These are phyloP conservation scores for Xylaria grammica DNA, from an alignment of 495 filamentous ascomycete species.

Conservation along the genomic window DNA sequence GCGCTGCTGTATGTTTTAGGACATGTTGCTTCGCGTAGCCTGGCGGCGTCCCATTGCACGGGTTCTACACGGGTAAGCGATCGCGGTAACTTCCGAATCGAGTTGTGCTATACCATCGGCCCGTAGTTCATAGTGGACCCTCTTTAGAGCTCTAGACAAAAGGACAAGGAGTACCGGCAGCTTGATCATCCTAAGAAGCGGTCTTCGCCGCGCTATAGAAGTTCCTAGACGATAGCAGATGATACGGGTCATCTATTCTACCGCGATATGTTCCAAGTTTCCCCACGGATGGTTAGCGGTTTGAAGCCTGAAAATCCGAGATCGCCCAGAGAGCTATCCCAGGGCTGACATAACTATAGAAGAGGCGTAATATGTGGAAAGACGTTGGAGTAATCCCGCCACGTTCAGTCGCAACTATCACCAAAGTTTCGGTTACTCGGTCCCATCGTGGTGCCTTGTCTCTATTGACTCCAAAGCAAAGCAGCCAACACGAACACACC, in stretches of 20 bases:
- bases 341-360: too few relatives aligned
- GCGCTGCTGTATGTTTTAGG: not conserved
- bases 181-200: conserved; percentile 14
- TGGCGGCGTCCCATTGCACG: too few relatives aligned
- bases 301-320: conserved; percentile 11
- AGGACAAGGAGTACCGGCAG: not conserved
- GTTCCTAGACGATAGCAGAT: not conserved
- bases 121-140: not conserved
- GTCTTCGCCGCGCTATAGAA: not conserved
- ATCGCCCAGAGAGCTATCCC: too few relatives aligned
- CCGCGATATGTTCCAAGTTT: conserved; percentile 1
- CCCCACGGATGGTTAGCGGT: not conserved
- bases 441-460: not conserved
- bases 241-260: conserved; percentile 19
- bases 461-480: conserved; percentile 10
- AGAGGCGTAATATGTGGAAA: not conserved
- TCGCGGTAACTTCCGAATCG: conserved; percentile 10
- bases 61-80: too few relatives aligned
- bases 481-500: conserved; percentile 19
- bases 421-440: not conserved
- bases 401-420: not conserved
- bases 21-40: too few relatives aligned
- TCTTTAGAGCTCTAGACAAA: conserved; percentile 4
- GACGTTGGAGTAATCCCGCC: not conserved
- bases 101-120: not conserved